Evolutionary conservation across 495 filamentous ascomycete genomes (phyloP).

Genomic region (Podospora sp.): DNA sequence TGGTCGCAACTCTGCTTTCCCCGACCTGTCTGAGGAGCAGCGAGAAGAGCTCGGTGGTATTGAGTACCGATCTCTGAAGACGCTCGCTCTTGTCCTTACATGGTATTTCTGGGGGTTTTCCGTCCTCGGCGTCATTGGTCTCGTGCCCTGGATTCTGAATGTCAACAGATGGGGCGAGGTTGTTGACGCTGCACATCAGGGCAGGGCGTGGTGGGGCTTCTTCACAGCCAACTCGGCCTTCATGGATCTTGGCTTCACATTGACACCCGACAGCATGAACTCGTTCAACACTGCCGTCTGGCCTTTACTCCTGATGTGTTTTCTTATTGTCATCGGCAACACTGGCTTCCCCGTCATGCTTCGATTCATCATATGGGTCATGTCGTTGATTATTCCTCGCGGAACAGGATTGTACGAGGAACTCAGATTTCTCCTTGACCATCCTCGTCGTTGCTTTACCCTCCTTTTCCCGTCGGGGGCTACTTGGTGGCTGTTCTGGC

Average conservation of each 20-base stretch:
- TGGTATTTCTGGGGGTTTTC: conserved; percentile 78
- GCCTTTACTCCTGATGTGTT: conserved; percentile 72
- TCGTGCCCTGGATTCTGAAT: conserved; percentile 79
- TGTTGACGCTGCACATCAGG: conserved; percentile 63
- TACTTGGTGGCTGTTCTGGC: conserved; percentile 94
- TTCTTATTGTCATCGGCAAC: conserved; percentile 89
- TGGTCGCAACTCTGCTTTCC: conserved; percentile 87
- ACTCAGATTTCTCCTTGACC: conserved; percentile 84
- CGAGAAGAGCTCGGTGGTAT: conserved; percentile 92
- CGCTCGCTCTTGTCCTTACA: conserved; percentile 73
- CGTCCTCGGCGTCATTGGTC: conserved; percentile 67
- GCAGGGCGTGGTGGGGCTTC: conserved; percentile 84
- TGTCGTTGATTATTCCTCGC: conserved; percentile 58
- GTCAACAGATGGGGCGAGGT: conserved; percentile 58
- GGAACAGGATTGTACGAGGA: conserved; percentile 80
- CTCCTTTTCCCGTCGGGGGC: conserved; percentile 85
- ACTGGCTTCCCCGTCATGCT: conserved; percentile 94
- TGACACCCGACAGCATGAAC: conserved; percentile 91
- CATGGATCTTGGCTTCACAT: conserved; percentile 82
- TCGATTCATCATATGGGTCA: conserved; percentile 82
- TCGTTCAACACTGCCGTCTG: conserved; percentile 78
- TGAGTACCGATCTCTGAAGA: conserved; percentile 89
- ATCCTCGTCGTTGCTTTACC: conserved; percentile 93
- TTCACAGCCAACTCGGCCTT: conserved; percentile 85
- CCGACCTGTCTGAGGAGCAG: conserved; percentile 85